Percentiles rank a stretch among this genome's conserved stretches.
These are phyloP conservation scores for Triangularia setosa DNA, from an alignment of 2,329 filamentous ascomycete genomes.

Conservation along the genomic window DNA sequence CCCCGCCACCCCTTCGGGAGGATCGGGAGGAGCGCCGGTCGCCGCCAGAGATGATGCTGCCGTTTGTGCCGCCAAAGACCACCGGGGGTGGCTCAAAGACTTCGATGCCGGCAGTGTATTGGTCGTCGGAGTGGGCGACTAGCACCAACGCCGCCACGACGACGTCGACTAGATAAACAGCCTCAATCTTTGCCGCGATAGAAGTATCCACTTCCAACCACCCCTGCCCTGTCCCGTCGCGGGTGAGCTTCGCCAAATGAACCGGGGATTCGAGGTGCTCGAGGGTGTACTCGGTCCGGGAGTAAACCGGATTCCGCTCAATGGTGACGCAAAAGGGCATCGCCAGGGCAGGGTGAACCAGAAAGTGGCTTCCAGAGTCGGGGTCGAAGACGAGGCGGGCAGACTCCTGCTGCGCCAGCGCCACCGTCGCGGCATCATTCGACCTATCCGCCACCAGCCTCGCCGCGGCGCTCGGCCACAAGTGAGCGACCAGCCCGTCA, in stretches of 20 bases:
- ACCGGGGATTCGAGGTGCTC: constrained; percentile 61
- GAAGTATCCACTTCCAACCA: constrained; percentile 60
- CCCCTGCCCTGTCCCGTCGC: constrained; percentile 56
- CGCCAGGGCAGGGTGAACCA: constrained; percentile 61
- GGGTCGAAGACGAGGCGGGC: constrained; percentile 70
- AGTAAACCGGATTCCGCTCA: constrained; percentile 56
- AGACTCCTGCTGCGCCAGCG: constrained; percentile 64
- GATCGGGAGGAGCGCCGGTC: constrained; percentile 25
- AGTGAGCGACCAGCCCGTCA: constrained; percentile 62
- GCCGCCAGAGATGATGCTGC: constrained; percentile 16
- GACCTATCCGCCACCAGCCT: constrained; percentile 59
- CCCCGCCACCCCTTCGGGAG: constrained; percentile 31
- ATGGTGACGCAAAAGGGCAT: constrained; percentile 60
- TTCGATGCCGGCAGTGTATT: constrained; percentile 44
- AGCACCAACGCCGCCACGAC: constrained; percentile 57
- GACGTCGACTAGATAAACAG: constrained; percentile 60
- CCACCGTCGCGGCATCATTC: constrained; percentile 55
- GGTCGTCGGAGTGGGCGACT: constrained; percentile 55
- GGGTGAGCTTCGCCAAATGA: constrained; percentile 57
- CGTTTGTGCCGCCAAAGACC: constrained; percentile 22
- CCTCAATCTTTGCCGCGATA: constrained; percentile 56
- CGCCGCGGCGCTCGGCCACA: constrained; percentile 64
- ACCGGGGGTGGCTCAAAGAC: constrained; percentile 57
- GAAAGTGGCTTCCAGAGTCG: constrained; percentile 55
- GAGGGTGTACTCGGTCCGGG: constrained; percentile 59